A percentile compares a stretch with the other conserved stretches of the same genome.
Evolutionary conservation across 2,329 filamentous ascomycete genomes (phyloP).

Genomic region (Aspergillus novoparasiticus): DNA sequence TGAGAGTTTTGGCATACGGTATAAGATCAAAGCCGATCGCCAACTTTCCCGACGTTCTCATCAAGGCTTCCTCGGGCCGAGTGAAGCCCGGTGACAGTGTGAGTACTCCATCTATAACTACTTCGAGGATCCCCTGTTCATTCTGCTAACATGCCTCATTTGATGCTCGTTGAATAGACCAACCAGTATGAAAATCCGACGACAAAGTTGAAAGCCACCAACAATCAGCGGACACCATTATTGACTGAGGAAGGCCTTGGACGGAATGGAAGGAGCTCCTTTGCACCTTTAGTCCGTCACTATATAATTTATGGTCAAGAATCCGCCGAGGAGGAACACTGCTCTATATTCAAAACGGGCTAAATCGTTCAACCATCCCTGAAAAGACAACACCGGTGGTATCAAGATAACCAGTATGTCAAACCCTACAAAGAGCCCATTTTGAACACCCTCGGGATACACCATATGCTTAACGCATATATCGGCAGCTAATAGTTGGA

Average conservation of each 20-base stretch:
- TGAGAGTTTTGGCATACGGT: background rate
- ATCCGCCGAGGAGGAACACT: background rate
- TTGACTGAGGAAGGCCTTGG: no score
- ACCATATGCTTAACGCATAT: background rate
- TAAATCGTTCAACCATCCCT: no score
- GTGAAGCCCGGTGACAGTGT: background rate
- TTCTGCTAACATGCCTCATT: background rate
- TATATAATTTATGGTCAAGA: background rate
- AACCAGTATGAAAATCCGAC: background rate
- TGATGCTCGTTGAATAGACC: no score
- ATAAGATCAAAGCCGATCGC: background rate
- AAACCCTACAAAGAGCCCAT: background rate
- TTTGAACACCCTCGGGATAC: background rate
- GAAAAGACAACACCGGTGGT: no score
- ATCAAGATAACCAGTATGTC: background rate
- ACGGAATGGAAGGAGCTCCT: no score
- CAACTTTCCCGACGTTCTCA: background rate
- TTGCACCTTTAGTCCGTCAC: background rate
- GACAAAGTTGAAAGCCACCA: accelerated
- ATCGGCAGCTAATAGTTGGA: background rate
- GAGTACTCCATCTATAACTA: background rate
- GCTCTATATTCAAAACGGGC: no score
- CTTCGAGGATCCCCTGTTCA: background rate
- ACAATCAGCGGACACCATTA: background rate
- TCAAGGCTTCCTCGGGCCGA: background rate